Percentiles rank a stretch among this genome's conserved stretches.
Conservation (phyloP, 1,284 basidiomycete species). For the Cerioporus squamosus region DNA sequence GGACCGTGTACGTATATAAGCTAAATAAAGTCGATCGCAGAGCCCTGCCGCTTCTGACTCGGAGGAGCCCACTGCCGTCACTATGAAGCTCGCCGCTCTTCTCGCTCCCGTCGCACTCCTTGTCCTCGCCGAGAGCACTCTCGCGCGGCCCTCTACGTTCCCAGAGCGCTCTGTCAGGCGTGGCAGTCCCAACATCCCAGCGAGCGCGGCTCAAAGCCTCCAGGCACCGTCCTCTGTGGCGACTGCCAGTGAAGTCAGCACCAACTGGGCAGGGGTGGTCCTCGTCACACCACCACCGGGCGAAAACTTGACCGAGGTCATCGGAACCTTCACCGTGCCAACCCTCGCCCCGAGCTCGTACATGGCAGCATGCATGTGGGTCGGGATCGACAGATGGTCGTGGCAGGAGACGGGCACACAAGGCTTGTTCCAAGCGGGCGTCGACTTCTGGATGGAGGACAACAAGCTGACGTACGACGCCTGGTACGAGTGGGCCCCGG, state of each 20-base stretch:
- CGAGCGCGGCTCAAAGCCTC: too few relatives aligned
- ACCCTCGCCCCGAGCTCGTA: constrained; percentile 4
- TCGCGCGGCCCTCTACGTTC: too few relatives aligned
- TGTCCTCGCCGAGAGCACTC: too few relatives aligned
- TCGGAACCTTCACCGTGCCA: background rate
- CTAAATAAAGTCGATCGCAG: too few relatives aligned
- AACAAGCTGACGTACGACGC: background rate
- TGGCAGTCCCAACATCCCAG: too few relatives aligned
- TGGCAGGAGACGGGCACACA: background rate
- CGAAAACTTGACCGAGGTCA: constrained; percentile 1
- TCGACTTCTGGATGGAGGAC: constrained; percentile 2
- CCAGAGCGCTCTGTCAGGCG: too few relatives aligned
- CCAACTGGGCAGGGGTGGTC: constrained; percentile 1
- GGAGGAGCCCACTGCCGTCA: too few relatives aligned
- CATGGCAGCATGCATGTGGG: background rate
- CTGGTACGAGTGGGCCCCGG: constrained; percentile 8
- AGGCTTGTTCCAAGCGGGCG: constrained; percentile 3
- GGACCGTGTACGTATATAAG: too few relatives aligned
- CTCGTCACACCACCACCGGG: background rate
- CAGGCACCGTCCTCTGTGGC: too few relatives aligned
- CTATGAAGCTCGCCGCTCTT: too few relatives aligned
- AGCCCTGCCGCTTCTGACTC: too few relatives aligned
- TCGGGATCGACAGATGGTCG: constrained; percentile 5
- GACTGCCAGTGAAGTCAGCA: background rate
- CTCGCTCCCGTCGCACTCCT: too few relatives aligned